These are phyloP conservation scores for Xylaria venustula DNA, from an alignment of 495 filamentous ascomycete genomes.

Conservation along the genomic window DNA sequence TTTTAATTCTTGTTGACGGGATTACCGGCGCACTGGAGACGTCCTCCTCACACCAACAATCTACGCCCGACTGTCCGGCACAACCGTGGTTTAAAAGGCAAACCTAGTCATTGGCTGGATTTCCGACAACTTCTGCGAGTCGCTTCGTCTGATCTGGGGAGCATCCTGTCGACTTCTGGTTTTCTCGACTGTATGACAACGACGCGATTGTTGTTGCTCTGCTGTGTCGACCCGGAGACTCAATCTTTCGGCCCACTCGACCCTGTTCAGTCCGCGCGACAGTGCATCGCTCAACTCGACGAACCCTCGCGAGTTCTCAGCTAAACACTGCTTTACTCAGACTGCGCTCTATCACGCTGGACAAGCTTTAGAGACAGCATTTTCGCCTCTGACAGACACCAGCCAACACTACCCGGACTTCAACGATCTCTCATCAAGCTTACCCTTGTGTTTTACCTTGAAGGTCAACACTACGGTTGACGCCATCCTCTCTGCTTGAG, in stretches of 20 bases:
- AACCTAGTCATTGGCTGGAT: constrained; percentile 19
- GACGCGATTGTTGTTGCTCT: constrained; percentile 19
- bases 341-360: constrained; percentile 2
- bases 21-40: constrained; percentile 8
- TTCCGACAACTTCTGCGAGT: constrained; percentile 10
- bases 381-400: constrained; percentile 3
- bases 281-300: constrained; percentile 3
- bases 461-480: constrained; percentile 23
- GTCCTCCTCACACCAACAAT: constrained; percentile 13
- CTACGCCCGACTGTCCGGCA: constrained; percentile 35
- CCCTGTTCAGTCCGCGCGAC: constrained; percentile 1
- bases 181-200: constrained; percentile 17
- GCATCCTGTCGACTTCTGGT: constrained; percentile 36
- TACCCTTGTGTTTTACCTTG: constrained; percentile 17
- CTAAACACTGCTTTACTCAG: constrained; percentile 10
- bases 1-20: constrained; percentile 18
- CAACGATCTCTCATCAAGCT: constrained; percentile 11
- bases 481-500: constrained; percentile 25
- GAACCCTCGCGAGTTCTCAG: constrained; percentile 8
- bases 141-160: constrained; percentile 24
- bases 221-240: neutral
- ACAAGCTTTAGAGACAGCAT: neutral
- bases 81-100: constrained; percentile 29
- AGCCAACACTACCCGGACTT: neutral
- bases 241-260: neutral